These are phyloP conservation scores for Penicillium crystallinum DNA, from an alignment of 495 filamentous ascomycete species.

Conservation along the genomic window DNA sequence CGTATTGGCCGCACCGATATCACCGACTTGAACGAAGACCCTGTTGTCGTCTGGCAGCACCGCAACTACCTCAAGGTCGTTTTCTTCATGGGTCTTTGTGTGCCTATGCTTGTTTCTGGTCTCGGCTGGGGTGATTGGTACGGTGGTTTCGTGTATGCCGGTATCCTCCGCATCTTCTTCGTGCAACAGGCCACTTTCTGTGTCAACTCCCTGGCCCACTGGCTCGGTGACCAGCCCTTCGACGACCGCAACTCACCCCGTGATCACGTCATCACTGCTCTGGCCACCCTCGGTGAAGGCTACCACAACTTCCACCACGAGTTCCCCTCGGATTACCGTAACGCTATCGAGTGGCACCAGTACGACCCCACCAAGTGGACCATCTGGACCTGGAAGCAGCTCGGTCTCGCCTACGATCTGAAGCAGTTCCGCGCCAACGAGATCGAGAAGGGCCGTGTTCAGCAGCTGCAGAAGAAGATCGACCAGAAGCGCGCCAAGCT, in stretches of 20 bases:
- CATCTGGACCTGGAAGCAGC: constrained; percentile 91
- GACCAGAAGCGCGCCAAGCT: constrained; percentile 89
- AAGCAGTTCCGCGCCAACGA: constrained; percentile 98
- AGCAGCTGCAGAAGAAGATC: constrained; percentile 98
- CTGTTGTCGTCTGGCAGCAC: constrained; percentile 93
- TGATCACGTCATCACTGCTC: constrained; percentile 91
- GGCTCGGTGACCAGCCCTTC: constrained; percentile 98
- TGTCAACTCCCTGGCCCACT: constrained; percentile 97
- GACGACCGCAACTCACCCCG: constrained; percentile 98
- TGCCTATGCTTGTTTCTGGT: constrained; percentile 80
- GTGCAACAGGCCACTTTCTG: constrained; percentile 99
- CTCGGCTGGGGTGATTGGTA: constrained; percentile 85
- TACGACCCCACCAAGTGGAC: constrained; percentile 99
- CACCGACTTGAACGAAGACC: constrained; percentile 90
- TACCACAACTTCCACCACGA: constrained; percentile 99
- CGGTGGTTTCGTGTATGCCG: constrained; percentile 91
- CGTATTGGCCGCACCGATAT: constrained; percentile 95
- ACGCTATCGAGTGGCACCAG: constrained; percentile 96
- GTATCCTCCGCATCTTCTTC: constrained; percentile 95
- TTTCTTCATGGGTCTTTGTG: constrained; percentile 76
- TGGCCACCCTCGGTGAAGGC: constrained; percentile 94
- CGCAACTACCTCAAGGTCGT: constrained; percentile 88
- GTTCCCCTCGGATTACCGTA: constrained; percentile 98
- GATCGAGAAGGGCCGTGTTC: constrained; percentile 97
- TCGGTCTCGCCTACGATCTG: constrained; percentile 89